Conservation (phyloP, 306 rosid genomes). For the Casuarina cunninghamiana region DNA sequence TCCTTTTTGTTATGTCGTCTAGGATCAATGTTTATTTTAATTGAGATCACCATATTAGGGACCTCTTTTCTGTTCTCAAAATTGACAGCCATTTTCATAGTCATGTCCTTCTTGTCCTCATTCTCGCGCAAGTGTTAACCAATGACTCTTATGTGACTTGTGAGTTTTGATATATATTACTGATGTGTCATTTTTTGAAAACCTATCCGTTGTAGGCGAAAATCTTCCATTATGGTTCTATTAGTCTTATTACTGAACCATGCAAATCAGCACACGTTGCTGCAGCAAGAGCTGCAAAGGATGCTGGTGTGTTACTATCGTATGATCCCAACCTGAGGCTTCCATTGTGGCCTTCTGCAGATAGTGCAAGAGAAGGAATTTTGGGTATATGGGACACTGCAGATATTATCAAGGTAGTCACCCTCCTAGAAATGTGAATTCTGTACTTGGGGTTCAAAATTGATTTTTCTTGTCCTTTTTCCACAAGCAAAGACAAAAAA, state of each 20-base stretch:
- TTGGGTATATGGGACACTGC: conserved; percentile 88
- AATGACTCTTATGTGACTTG: conserved; percentile 3
- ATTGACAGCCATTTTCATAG: conserved; percentile 11
- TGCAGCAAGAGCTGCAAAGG: conserved; percentile 88
- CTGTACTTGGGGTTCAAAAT: conserved; percentile 21
- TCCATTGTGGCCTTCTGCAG: conserved; percentile 92
- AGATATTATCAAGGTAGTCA: conserved; percentile 82
- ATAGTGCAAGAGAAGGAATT: conserved; percentile 92
- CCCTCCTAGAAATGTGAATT: conserved; percentile 10
- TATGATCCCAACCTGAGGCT: conserved; percentile 97
- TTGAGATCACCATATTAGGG: conserved; percentile 17
- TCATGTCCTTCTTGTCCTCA: conserved; percentile 12
- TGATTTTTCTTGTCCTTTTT: conserved; percentile 21
- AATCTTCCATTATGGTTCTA: conserved; percentile 87
- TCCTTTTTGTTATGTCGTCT: not conserved
- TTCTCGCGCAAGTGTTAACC: not conserved
- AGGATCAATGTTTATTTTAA: conserved; percentile 14
- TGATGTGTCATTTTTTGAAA: not conserved
- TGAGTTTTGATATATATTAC: not conserved
- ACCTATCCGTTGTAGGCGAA: conserved; percentile 62
- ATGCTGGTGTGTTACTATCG: conserved; percentile 78
- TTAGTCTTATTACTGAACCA: conserved; percentile 95
- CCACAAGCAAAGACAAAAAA: conserved; percentile 7
- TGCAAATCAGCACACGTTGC: conserved; percentile 96
- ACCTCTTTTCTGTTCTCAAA: conserved; percentile 13